phyloP scores from a whole-genome alignment of 352 stramenopile species.

The Globisporangium abappressorium region DNA sequence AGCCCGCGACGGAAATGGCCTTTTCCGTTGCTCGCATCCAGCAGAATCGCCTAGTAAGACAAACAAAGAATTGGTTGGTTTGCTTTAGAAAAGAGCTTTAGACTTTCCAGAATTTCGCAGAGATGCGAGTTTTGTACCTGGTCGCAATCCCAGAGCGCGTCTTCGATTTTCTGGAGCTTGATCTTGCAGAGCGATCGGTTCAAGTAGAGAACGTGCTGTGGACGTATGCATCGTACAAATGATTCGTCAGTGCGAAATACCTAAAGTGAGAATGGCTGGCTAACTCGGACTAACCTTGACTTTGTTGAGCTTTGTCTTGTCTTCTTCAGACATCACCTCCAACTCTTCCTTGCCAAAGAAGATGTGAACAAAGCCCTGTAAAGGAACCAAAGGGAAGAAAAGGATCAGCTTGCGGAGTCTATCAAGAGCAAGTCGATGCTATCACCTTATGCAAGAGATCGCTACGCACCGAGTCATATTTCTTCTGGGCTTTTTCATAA shows the following conservation, averaged over 20 bases:
- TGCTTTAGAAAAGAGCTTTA: neutral
- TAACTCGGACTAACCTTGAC: constrained; percentile 47
- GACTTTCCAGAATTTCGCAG: neutral
- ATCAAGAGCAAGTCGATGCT: no score
- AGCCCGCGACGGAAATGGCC: constrained; percentile 77
- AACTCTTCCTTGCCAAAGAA: constrained; percentile 87
- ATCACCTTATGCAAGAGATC: no score
- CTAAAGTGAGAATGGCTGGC: neutral
- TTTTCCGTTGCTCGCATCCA: constrained; percentile 63
- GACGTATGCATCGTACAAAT: neutral
- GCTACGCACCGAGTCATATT: constrained; percentile 71
- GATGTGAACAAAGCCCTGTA: constrained; percentile 81
- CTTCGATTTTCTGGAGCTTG: constrained; percentile 81
- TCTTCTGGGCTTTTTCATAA: constrained; percentile 78
- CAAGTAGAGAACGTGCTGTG: constrained; percentile 67
- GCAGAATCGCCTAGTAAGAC: constrained; percentile 48
- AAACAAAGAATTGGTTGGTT: neutral
- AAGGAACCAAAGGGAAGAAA: neutral
- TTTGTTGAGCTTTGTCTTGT: constrained; percentile 79
- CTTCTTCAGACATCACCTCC: constrained; percentile 66
- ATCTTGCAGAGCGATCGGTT: constrained; percentile 85
- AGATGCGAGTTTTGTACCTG: constrained; percentile 33
- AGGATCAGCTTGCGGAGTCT: no score
- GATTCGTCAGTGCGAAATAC: neutral
- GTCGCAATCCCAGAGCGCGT: constrained; percentile 83